Base-by-base conservation (phyloP, 768 basidiomycete genomes). In the Antrodiella citrinella region DNA sequence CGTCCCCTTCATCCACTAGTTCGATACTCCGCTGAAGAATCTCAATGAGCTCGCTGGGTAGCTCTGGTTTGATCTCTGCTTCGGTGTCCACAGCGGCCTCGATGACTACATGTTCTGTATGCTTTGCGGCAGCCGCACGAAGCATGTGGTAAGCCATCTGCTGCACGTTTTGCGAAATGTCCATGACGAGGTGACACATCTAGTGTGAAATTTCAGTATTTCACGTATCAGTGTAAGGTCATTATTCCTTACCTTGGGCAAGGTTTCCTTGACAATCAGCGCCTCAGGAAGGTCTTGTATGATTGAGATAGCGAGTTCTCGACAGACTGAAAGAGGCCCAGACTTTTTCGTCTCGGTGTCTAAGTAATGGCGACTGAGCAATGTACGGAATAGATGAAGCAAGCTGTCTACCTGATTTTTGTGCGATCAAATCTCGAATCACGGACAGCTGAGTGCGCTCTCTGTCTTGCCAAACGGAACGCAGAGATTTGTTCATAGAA, bases 81-180 rank as follows among this genome's bases (percentile, higher is more conserved):
- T 89, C 85, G 0, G 77, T 74, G 44, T 91, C 87, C 12, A 91
- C 85, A 4, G 82, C 89, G 2, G 85, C 84, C 59, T 97, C 91
- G 30, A 97, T 79, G 22, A 96, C 91, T 40, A 93, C 72, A 51
- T 87, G 68, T 49, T 93, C 86, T 0, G 93, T 95, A 26, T 80
- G 75, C 60, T 81, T 85, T 56, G 71, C 70, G 18, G 91, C 83
- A 10, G 89, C 84, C 42, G 72, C 72, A 26, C 73, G 76, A 21
- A 95, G 72, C 2, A 96, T 72, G 41, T 76, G 72, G 61, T 93
- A 92, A 0, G 86, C 79, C 69, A 84, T 82, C 61, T 80, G 80
- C 61, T 93, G 91, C 2, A 92, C 82, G 20, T 78, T 73, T 3
- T 60, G 72, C 15, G 74, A 78, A 0, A 72, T 63, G 44, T 93